Evolutionary conservation across 2,329 filamentous ascomycete genomes (phyloP), one percentile per base, ranked within the genome.

Genomic region (Thermoascus crustaceus): DNA sequence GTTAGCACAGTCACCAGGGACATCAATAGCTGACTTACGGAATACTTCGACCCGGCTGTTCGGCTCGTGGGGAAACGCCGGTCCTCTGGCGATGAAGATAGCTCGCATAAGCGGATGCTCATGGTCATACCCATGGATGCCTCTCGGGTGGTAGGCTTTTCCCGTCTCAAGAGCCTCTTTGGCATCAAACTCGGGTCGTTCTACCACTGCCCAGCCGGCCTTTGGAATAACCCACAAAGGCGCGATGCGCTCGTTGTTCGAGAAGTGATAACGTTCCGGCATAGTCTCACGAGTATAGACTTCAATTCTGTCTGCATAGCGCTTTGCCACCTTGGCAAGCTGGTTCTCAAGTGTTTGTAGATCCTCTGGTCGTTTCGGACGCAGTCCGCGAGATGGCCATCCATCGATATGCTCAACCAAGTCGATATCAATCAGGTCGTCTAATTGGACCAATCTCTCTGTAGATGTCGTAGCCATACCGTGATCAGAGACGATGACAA

Each of bases 401-500:
- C 91, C 91, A 48, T 98, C 91, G 17, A 78, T 82, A 55, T 91
- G 86, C 39, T 82, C 81, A 29, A 96, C 79, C 48, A 86, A 73
- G 32, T 65, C 67, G 4, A 82, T 71, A 55, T 95, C 85, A 30
- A 96, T 71, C 3, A 96, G 64, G 52, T 95, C 86, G 44, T 98
- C 91, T 2, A 96, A 69, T 60, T 96, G 91, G 17, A 96, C 73
- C 30, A 96, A 68, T 7, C 91, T 76, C 11, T 78, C 71, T 0
- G 75, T 76, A 40, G 88, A 84, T 0, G 91, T 96, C 0, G 87
- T 94, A 1, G 91, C 91, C 91, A 98, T 98, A 33, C 91, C 91
- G 56, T 98, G 91, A 56, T 98, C 91, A 0, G 87, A 95, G 2
- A 98, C 89, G n/a, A 98, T 73, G 21, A 98, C 79, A 5, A 98